Conservation (phyloP, 768 basidiomycete genomes). For the Xerocomus potaroensis region DNA sequence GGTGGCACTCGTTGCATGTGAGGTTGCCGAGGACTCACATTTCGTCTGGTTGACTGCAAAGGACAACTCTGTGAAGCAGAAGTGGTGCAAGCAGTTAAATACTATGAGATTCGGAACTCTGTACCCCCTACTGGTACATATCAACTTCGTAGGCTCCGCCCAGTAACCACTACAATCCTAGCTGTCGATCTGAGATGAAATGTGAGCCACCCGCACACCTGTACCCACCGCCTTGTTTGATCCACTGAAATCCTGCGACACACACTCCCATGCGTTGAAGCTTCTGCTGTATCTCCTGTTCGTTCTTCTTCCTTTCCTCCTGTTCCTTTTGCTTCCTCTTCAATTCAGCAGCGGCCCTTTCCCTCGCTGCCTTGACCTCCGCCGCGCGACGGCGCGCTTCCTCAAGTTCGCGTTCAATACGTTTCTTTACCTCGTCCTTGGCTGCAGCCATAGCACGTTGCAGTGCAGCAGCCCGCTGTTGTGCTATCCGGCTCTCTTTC, state of each 20-base stretch:
- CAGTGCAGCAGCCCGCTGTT: slow-evolving; percentile 10
- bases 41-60: no score
- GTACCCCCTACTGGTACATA: no score
- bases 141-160: no score
- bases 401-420: slow-evolving; percentile 25
- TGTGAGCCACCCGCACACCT: slow-evolving; percentile 45
- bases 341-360: slow-evolving; percentile 24
- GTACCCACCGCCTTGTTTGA: slow-evolving; percentile 38
- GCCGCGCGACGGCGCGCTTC: slow-evolving; percentile 28
- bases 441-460: slow-evolving; percentile 16
- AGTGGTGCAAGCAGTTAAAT: no score
- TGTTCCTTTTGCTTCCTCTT: slow-evolving; percentile 38
- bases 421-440: slow-evolving; percentile 17
- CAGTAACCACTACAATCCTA: slow-evolving; percentile 4
- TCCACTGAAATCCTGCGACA: slow-evolving; percentile 42
- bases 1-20: slow-evolving; percentile 88
- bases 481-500: slow-evolving; percentile 10
- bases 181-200: slow-evolving; percentile 27
- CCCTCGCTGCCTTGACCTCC: slow-evolving; percentile 24
- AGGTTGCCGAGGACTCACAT: no score
- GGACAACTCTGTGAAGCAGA: no score
- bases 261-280: slow-evolving; percentile 50
- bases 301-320: slow-evolving; percentile 24
- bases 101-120: no score
- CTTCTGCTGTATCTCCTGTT: slow-evolving; percentile 37